phyloP scores from a whole-genome alignment of 202 grass and related monocot species.

The Brachypodium distachyon region DNA sequence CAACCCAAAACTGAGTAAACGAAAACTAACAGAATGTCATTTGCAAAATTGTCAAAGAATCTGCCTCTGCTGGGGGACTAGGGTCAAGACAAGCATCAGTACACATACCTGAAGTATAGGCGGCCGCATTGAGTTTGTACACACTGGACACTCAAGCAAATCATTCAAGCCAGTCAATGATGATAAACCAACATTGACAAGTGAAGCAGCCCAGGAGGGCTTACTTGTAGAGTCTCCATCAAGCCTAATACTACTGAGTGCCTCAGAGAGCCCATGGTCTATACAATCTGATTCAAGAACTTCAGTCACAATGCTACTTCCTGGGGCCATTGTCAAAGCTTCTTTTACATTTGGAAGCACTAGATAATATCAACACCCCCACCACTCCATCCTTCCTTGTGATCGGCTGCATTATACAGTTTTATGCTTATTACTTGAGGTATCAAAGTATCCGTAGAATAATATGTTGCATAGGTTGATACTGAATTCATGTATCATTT shows the following conservation, averaged over 20 bases:
- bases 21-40: background rate
- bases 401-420: slow-evolving; percentile 17
- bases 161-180: slow-evolving; percentile 53
- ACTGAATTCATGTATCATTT: background rate
- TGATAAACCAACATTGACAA: slow-evolving; percentile 29
- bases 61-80: background rate
- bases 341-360: slow-evolving; percentile 21
- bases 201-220: slow-evolving; percentile 33
- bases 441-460: background rate
- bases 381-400: slow-evolving; percentile 30
- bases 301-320: slow-evolving; percentile 41
- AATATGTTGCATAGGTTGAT: background rate
- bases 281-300: slow-evolving; percentile 32
- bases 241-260: slow-evolving; percentile 24
- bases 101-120: slow-evolving; percentile 55
- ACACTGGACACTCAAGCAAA: slow-evolving; percentile 54
- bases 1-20: background rate
- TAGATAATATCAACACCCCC: background rate
- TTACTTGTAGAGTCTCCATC: slow-evolving; percentile 27
- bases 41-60: slow-evolving; percentile 9
- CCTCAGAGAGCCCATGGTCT: slow-evolving; percentile 34
- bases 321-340: slow-evolving; percentile 27
- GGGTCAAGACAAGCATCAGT: background rate
- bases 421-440: background rate
- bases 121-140: slow-evolving; percentile 67